phyloP scores from a whole-genome alignment of 164 flowering plant species.

The Chimonanthus praecox region DNA sequence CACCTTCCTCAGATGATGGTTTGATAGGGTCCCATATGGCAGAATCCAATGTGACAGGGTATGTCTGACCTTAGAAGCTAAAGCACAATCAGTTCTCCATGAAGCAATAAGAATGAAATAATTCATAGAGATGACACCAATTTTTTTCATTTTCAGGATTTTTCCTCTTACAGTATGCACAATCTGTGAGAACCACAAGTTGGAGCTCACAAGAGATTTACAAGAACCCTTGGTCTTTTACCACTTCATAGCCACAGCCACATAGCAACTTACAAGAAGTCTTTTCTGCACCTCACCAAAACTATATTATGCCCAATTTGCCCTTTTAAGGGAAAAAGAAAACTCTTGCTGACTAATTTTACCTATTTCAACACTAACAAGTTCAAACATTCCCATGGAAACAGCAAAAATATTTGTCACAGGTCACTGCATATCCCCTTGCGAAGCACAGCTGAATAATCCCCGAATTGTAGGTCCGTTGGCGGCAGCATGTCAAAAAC shows the following conservation, averaged over 20 bases:
- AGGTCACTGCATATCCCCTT: conserved; percentile 17
- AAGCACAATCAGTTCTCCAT: background rate
- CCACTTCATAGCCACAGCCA: background rate
- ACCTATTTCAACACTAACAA: background rate
- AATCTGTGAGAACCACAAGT: background rate
- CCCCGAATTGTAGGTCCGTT: conserved; percentile 44
- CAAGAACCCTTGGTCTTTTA: background rate
- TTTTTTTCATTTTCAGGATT: background rate
- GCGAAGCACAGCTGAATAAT: conserved; percentile 34
- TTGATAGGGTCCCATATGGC: background rate
- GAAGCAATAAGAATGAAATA: background rate
- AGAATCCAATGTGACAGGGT: background rate
- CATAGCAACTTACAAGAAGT: background rate
- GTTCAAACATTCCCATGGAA: background rate
- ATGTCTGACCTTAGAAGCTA: background rate
- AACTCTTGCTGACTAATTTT: background rate
- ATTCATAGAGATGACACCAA: background rate
- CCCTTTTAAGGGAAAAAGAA: too few species aligned
- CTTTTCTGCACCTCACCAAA: background rate
- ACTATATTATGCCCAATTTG: too few species aligned
- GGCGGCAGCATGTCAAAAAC: conserved; percentile 69
- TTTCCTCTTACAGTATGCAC: background rate
- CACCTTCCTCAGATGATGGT: background rate
- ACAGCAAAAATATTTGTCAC: background rate
- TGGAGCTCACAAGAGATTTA: background rate